phyloP scores from a whole-genome alignment of 176 grass and related monocot species.

The Hyparrhenia diplandra region DNA sequence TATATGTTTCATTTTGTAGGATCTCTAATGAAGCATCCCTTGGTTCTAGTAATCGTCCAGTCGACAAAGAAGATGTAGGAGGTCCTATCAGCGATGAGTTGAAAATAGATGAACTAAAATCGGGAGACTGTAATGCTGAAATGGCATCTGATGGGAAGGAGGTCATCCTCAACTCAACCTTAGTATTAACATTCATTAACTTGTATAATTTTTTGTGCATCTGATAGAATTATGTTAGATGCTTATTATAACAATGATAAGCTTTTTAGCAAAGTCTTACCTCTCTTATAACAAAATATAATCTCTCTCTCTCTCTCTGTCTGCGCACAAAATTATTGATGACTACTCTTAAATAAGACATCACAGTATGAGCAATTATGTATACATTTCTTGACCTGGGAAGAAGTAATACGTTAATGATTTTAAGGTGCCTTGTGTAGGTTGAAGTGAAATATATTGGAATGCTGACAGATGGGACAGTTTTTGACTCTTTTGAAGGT shows the following conservation, averaged over 20 bases:
- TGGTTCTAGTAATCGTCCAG: neutral
- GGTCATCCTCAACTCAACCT: neutral
- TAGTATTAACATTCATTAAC: neutral
- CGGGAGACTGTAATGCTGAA: neutral
- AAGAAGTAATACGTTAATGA: neutral
- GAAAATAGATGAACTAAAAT: neutral
- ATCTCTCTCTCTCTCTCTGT: neutral
- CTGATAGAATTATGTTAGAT: neutral
- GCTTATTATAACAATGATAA: neutral
- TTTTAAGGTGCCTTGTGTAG: neutral
- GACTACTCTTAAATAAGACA: neutral
- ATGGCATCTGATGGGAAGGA: neutral
- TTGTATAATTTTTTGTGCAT: neutral
- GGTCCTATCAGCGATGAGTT: neutral
- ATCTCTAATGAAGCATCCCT: neutral
- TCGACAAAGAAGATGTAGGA: neutral
- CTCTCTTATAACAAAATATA: neutral
- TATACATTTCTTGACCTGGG: neutral
- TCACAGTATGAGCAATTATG: neutral
- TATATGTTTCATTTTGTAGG: neutral
- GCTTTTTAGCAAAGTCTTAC: neutral
- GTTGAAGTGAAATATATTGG: constrained; percentile 8
- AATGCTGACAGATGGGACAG: neutral
- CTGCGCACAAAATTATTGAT: neutral
- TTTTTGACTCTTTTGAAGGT: neutral